These are phyloP conservation scores for Tausonia pullulans DNA, from an alignment of 1,284 basidiomycete genomes.

Conservation along the genomic window DNA sequence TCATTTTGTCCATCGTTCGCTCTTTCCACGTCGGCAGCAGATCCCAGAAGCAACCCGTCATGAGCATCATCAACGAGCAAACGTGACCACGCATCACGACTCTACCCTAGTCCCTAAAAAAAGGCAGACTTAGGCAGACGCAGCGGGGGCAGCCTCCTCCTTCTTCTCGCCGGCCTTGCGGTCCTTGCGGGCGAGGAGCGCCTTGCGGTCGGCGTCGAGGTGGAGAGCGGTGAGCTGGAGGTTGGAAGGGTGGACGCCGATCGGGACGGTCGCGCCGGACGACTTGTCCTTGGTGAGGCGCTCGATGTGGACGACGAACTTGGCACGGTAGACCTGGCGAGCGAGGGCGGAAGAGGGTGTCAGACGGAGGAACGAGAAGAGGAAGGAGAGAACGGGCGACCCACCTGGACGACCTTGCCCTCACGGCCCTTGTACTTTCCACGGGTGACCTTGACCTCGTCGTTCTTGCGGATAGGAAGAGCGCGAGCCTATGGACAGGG, in stretches of 20 bases:
- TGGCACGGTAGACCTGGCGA: constrained; percentile 90
- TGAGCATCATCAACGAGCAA: no score
- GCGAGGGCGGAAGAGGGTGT: constrained; percentile 21
- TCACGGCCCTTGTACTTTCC: constrained; percentile 97
- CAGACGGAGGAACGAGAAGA: not conserved
- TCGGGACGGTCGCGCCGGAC: constrained; percentile 85
- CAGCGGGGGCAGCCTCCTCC: constrained; percentile 22
- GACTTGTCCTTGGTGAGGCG: constrained; percentile 97
- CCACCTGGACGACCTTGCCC: constrained; percentile 79
- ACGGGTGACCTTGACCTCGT: constrained; percentile 92
- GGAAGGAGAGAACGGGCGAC: constrained; percentile 15
- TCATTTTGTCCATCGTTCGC: no score
- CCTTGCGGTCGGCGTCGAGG: constrained; percentile 46
- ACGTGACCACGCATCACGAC: no score
- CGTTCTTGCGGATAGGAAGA: constrained; percentile 93
- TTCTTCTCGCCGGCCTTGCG: constrained; percentile 28
- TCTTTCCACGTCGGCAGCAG: no score
- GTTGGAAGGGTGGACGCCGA: constrained; percentile 95
- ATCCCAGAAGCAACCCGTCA: no score
- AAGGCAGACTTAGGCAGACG: no score
- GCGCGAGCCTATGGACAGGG: constrained; percentile 56
- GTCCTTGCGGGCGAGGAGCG: constrained; percentile 39
- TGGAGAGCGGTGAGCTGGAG: constrained; percentile 90
- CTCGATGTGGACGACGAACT: constrained; percentile 98
- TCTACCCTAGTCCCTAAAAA: no score